These are phyloP conservation scores for Artemisia argyi DNA, from an alignment of 129 eudicot species.

Conservation along the genomic window DNA sequence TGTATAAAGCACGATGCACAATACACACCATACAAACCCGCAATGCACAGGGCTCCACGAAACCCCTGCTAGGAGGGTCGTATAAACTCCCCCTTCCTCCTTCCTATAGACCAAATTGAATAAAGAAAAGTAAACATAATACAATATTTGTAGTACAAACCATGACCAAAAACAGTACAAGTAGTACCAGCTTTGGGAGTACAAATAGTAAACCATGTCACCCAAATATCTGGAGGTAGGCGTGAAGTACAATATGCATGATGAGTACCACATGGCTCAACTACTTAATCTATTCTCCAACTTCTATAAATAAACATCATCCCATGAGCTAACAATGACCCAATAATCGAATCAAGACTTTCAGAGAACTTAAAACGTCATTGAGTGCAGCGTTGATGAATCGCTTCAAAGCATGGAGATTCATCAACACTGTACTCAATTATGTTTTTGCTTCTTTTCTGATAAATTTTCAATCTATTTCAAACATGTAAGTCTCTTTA, in stretches of 20 bases:
- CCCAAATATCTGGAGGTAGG: neutral
- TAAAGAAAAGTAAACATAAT: neutral
- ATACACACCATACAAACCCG: no score
- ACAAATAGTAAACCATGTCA: conserved; percentile 25
- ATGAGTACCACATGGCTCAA: conserved; percentile 24
- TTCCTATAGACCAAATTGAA: neutral
- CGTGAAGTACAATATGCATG: conserved; percentile 31
- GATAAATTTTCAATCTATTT: conserved; percentile 12
- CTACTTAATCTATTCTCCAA: neutral
- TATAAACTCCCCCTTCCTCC: no score
- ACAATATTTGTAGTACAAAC: conserved; percentile 21
- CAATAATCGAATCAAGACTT: neutral
- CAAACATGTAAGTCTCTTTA: neutral
- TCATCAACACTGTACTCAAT: conserved; percentile 68
- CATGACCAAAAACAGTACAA: conserved; percentile 18
- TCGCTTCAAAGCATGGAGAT: neutral
- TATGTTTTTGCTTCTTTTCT: conserved; percentile 53
- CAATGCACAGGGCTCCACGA: no score
- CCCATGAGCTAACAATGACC: neutral
- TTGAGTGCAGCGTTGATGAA: conserved; percentile 99
- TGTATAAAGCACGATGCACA: no score
- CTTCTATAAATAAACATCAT: conserved; percentile 2
- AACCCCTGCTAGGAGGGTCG: no score
- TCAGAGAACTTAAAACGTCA: conserved; percentile 62
- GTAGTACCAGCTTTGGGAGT: conserved; percentile 14